Evolutionary conservation across 2,329 filamentous ascomycete genomes (phyloP), one percentile per base, ranked within the genome.

Genomic region (Zalaria obscura): DNA sequence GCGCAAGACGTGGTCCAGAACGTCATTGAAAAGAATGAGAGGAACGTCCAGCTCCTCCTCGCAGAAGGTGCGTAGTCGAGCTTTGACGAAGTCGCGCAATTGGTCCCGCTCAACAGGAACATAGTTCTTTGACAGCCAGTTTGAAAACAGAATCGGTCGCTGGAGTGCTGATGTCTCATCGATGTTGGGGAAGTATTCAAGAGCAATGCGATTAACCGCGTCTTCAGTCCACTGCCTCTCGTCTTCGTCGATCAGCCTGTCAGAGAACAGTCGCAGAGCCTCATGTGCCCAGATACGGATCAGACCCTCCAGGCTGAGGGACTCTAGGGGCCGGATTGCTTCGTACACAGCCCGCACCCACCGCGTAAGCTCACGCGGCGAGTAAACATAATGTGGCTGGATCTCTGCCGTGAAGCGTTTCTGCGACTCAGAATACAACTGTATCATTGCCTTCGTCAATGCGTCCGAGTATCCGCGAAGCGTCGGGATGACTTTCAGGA

Each of bases 21-120:
- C 91, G 61, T 99, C 91, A 58, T 99, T 96, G 70, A 98, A 99
- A n/a, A 98, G 69, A 48, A 99, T 93, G 39, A 99, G 75, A 31
- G 93, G 91, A 40, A 98, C 93, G 61, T 99, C 91, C 9, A 99
- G 88, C 59, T 98, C 93, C 69, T 99, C 91, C 58, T 99, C 93
- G 57, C 91, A 99, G 72, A 99, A 99, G 0, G 91, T 98, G 69
- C 83, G 89, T 45, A 99, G 75, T 56, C 91, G 80, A 40, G 91
- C 91, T 65, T 95, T 96, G 59, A 98, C 91, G 52, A 96, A 98
- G 51, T 96, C 91, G 52, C 93, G 80, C 32, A 99, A 72, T 55
- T 93, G 83, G 57, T 98, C 91, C 50, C 91, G 83, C 55, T 94
- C 87, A 33, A 99, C 91, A 5, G 91, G 91, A 7, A 96, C 78